Percentiles rank a stretch among this genome's conserved stretches.
phyloP scores from a whole-genome alignment of 352 stramenopile genomes.

The Globisporangium barbulae region DNA sequence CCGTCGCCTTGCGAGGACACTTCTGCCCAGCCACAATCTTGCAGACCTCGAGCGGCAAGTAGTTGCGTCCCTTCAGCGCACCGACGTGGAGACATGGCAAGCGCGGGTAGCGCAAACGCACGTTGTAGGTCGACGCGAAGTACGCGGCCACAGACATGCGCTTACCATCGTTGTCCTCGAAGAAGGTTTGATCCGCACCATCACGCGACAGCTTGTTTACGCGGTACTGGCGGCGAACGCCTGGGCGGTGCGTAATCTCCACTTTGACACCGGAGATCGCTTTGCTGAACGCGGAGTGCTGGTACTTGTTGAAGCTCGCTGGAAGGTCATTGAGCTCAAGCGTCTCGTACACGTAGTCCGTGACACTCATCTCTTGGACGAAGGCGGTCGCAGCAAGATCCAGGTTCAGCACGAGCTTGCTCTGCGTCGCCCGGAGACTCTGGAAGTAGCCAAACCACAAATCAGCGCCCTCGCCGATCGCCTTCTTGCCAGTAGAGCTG shows the following conservation, averaged over 20 bases:
- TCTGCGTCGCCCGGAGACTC: conserved; percentile 65
- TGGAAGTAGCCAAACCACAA: conserved; percentile 78
- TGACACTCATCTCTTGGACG: conserved; percentile 53
- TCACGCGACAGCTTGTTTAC: conserved; percentile 58
- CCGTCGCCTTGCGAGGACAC: conserved; percentile 68
- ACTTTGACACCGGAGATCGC: conserved; percentile 65
- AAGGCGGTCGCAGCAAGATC: conserved; percentile 73
- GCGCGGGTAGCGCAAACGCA: conserved; percentile 58
- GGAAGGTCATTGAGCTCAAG: conserved; percentile 29
- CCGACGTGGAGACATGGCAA: conserved; percentile 82
- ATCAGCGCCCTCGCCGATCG: conserved; percentile 58
- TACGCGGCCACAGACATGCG: conserved; percentile 55
- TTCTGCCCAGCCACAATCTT: conserved; percentile 69
- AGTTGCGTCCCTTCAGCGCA: conserved; percentile 69
- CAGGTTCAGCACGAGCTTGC: conserved; percentile 60
- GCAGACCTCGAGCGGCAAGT: conserved; percentile 83
- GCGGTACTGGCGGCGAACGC: conserved; percentile 51
- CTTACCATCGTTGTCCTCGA: conserved; percentile 51
- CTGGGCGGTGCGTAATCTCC: conserved; percentile 56
- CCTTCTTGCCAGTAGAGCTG: conserved; percentile 26
- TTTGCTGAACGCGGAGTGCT: conserved; percentile 50
- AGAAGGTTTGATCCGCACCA: conserved; percentile 46
- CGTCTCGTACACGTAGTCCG: conserved; percentile 43
- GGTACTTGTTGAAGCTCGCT: conserved; percentile 29
- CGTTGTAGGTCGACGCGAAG: conserved; percentile 49